A percentile compares a stretch with the other conserved stretches of the same genome.
These are phyloP conservation scores for Dovyalis caffra DNA, from an alignment of 345 rosid genomes.

Conservation along the genomic window DNA sequence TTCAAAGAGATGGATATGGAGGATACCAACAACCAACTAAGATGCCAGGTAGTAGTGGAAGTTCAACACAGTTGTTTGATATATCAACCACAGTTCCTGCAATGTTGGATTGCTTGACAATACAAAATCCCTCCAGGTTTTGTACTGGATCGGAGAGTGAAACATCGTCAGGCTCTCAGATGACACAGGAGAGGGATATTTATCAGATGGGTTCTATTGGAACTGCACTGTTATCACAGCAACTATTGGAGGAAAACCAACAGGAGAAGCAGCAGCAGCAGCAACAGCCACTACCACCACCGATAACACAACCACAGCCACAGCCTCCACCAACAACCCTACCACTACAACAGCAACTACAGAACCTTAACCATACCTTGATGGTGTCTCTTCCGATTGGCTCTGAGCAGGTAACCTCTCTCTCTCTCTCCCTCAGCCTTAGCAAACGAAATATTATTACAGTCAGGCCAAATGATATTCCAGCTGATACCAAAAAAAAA, in stretches of 20 bases:
- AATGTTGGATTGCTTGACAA: constrained; percentile 32
- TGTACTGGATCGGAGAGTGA: constrained; percentile 24
- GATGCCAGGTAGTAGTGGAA: constrained; percentile 20
- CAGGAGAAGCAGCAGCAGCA: constrained; percentile 28
- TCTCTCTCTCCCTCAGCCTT: background rate
- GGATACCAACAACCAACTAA: constrained; percentile 22
- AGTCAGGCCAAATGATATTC: too few relatives aligned
- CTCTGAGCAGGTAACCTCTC: constrained; percentile 48
- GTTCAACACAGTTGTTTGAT: constrained; percentile 27
- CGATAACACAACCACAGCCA: background rate
- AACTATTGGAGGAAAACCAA: constrained; percentile 38
- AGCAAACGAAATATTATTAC: too few relatives aligned
- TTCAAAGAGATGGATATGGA: constrained; percentile 34
- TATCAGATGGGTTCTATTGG: constrained; percentile 25
- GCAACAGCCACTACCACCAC: constrained; percentile 3
- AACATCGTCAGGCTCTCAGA: constrained; percentile 23
- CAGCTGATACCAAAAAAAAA: too few relatives aligned
- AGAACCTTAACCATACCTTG: constrained; percentile 34
- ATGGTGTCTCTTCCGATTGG: constrained; percentile 42
- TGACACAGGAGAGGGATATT: constrained; percentile 32
- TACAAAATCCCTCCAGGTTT: constrained; percentile 29
- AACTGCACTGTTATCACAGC: constrained; percentile 41
- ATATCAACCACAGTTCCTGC: constrained; percentile 18
- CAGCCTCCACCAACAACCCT: background rate
- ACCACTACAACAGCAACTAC: constrained; percentile 24